Conservation (phyloP, 2,329 filamentous ascomycete species). For the Hypoxylon sp. region DNA sequence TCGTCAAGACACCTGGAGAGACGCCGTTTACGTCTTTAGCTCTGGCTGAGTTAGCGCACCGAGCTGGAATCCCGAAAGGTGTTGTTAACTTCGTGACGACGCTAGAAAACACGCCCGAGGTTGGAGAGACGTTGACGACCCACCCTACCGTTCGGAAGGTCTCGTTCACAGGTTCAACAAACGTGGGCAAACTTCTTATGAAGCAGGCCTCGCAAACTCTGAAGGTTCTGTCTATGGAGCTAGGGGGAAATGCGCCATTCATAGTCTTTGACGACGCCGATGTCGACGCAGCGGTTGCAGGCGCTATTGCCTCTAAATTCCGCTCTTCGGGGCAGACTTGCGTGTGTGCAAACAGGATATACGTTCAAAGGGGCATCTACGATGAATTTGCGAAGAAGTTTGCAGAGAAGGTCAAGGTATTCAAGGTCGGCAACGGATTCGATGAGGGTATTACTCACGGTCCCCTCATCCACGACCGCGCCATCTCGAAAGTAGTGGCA, state of each 20-base stretch:
- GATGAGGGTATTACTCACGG: constrained; percentile 79
- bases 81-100: constrained; percentile 92
- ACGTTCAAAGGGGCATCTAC: constrained; percentile 82
- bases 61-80: constrained; percentile 89
- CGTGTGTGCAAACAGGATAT: constrained; percentile 88
- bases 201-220: constrained; percentile 86
- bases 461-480: constrained; percentile 86
- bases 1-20: constrained; percentile 90
- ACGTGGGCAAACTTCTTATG: constrained; percentile 82
- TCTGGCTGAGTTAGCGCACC: constrained; percentile 84
- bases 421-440: constrained; percentile 83
- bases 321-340: constrained; percentile 95
- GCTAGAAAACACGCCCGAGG: constrained; percentile 79
- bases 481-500: constrained; percentile 79
- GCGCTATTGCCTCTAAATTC: constrained; percentile 90
- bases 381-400: constrained; percentile 77
- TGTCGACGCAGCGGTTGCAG: constrained; percentile 83
- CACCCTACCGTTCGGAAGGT: constrained; percentile 85
- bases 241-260: constrained; percentile 94
- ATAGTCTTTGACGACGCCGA: constrained; percentile 98
- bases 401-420: constrained; percentile 76
- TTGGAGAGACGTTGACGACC: constrained; percentile 82
- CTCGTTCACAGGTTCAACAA: constrained; percentile 88
- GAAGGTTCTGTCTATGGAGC: constrained; percentile 87
- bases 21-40: constrained; percentile 93